Conservation (phyloP, 2,329 filamentous ascomycete species). For the Aspergillus terreus region DNA sequence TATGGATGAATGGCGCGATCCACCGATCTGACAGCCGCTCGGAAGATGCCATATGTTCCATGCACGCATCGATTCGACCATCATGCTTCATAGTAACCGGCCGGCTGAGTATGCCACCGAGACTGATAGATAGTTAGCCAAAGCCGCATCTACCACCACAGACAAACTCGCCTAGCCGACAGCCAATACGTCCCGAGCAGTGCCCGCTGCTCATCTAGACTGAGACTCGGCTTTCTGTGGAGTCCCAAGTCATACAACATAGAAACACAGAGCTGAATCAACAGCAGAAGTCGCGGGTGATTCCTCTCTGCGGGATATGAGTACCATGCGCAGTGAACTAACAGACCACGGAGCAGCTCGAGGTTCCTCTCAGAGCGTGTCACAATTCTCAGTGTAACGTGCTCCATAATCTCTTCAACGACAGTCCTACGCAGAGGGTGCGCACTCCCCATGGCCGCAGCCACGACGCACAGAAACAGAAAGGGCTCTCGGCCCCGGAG, state of each 20-base stretch:
- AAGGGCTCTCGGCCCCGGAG: conserved; percentile 15
- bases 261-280: conserved; percentile 20
- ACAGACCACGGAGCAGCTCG: conserved; percentile 19
- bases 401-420: conserved; percentile 20
- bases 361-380: conserved; percentile 20
- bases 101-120: not conserved
- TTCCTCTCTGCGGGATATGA: conserved; percentile 20
- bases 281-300: conserved; percentile 19
- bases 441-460: conserved; percentile 16
- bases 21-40: conserved; percentile 16
- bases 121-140: not conserved
- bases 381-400: conserved; percentile 15
- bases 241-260: conserved; percentile 14
- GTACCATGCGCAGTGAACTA: conserved; percentile 22
- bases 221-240: conserved; percentile 13
- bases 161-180: conserved; percentile 16
- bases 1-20: conserved; percentile 17
- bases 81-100: conserved; percentile 1
- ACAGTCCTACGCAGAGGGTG: conserved; percentile 17
- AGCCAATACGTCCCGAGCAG: conserved; percentile 21
- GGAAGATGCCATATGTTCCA: conserved; percentile 7
- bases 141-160: not conserved
- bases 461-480: conserved; percentile 18
- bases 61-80: conserved; percentile 9
- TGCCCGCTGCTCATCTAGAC: conserved; percentile 16